Evolutionary conservation across 1,139 yeast genomes (phyloP), one percentile per base, ranked within the genome.

Genomic region (Candida buenavistaensis): DNA sequence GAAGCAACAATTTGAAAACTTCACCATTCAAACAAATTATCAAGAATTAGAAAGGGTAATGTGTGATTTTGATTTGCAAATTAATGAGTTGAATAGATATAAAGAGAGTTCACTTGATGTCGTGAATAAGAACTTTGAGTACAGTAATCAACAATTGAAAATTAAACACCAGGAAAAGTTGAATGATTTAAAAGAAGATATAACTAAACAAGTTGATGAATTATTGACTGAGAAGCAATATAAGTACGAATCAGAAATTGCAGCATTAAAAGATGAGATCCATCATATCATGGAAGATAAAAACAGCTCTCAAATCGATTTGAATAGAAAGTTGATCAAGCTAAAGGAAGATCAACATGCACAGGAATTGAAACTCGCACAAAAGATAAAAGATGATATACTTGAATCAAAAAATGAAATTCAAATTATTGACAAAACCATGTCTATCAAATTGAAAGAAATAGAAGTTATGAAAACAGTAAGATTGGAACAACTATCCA

Each of bases 11-110:
- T 51, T 60, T 29, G 63, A 64, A 28, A 53, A 64, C 37, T 68
- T 64, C 49, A 72, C 68, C 35, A 45, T 71, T 7, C 68, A 65
- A 11, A 67, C 62, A 33, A 55, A 62, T 14, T 55, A 55, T 13
- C 37, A 55, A 10, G 48, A 47, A 15, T 43, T 59, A 17, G 52
- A 55, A 32, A 46, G 49, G 23, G 44, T 52, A 20, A 40, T 56
- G 9, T 38, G 37, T 4, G 37, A 45, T 2, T 27, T 55, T n/a
- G 45, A 55, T 15, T 58, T 54, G 27, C 58, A 58, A 29, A 50
- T 64, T 2, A 62, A 58, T 2, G 67, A 66, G 26, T 44, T 66
- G 14, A 44, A 46, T n/a, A 46, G 43, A 2, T 60, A 55, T 34
- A 63, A 60, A 37, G 38, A 40, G 10, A 55, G 52, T 12, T 55